phyloP scores from a whole-genome alignment of 1,284 basidiomycete species.

The Ceraceosorus guamensis region DNA sequence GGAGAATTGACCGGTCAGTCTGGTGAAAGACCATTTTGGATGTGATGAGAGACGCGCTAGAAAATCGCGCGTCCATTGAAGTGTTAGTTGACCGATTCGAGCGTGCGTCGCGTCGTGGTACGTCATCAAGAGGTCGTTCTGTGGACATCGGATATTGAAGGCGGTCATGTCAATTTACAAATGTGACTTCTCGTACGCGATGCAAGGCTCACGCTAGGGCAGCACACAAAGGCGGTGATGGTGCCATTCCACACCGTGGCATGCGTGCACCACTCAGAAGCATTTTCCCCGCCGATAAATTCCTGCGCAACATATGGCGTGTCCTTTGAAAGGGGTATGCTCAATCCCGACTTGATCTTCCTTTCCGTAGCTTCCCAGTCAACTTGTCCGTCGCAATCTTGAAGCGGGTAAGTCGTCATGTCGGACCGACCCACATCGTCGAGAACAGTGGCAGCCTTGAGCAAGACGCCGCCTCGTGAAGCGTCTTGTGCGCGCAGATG shows the following conservation, averaged over 20 bases:
- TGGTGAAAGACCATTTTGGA: slow-evolving; percentile 23
- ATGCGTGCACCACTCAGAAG: slow-evolving; percentile 51
- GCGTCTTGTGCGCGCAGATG: slow-evolving; percentile 29
- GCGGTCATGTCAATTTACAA: not conserved
- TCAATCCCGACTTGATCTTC: slow-evolving; percentile 14
- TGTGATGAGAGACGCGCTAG: slow-evolving; percentile 38
- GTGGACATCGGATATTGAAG: not conserved
- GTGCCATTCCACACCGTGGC: slow-evolving; percentile 50
- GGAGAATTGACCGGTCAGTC: slow-evolving; percentile 50
- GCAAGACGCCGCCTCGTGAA: slow-evolving; percentile 19
- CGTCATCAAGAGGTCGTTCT: slow-evolving; percentile 53
- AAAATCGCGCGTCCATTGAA: slow-evolving; percentile 49
- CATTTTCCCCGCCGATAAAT: slow-evolving; percentile 41
- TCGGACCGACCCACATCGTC: slow-evolving; percentile 50
- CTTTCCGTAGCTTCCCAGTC: slow-evolving; percentile 25
- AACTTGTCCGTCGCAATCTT: not conserved
- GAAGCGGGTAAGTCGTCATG: slow-evolving; percentile 50
- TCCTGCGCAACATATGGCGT: slow-evolving; percentile 45
- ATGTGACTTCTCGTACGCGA: slow-evolving; percentile 2
- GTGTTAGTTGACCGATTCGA: slow-evolving; percentile 43
- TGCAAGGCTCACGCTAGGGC: slow-evolving; percentile 46
- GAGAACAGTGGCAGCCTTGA: slow-evolving; percentile 49
- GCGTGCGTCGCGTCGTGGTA: slow-evolving; percentile 48
- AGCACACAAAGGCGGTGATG: slow-evolving; percentile 51
- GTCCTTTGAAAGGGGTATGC: slow-evolving; percentile 23